These are phyloP conservation scores for Aspergillus sp. DNA, from an alignment of 2,329 filamentous ascomycete genomes.

Conservation along the genomic window DNA sequence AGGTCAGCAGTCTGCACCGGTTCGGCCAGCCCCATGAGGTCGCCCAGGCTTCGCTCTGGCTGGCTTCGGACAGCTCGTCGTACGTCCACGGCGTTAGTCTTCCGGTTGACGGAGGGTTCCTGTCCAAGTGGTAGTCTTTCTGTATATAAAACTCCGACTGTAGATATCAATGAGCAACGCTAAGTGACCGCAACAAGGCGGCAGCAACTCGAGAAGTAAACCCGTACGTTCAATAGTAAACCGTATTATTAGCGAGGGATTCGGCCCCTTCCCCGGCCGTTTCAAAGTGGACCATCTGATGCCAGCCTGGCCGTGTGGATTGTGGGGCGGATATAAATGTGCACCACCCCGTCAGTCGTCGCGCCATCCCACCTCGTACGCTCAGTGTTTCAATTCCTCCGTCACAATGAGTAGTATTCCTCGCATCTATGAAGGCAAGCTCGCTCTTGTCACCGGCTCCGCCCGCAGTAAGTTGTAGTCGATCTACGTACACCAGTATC, in stretches of 20 bases:
- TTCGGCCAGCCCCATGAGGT: conserved; percentile 29
- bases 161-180: too few relatives aligned
- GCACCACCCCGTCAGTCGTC: neutral
- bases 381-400: neutral
- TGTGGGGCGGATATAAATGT: too few relatives aligned
- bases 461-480: neutral
- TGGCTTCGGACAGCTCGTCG: conserved; percentile 31
- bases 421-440: neutral
- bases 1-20: conserved; percentile 14
- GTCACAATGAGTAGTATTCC: neutral
- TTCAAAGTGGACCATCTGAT: too few relatives aligned
- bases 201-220: too few relatives aligned
- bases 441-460: neutral
- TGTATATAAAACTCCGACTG: too few relatives aligned
- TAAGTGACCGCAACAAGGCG: too few relatives aligned
- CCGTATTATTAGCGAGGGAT: too few relatives aligned
- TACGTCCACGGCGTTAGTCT: conserved; percentile 32
- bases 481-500: neutral
- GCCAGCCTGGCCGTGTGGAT: too few relatives aligned
- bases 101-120: conserved; percentile 31
- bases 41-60: conserved; percentile 35
- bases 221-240: too few relatives aligned
- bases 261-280: too few relatives aligned
- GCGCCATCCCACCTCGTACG: neutral
- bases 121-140: neutral